These are phyloP conservation scores for Nitzschia inconspicua DNA, from an alignment of 108 stramenopile genomes.

Conservation along the genomic window DNA sequence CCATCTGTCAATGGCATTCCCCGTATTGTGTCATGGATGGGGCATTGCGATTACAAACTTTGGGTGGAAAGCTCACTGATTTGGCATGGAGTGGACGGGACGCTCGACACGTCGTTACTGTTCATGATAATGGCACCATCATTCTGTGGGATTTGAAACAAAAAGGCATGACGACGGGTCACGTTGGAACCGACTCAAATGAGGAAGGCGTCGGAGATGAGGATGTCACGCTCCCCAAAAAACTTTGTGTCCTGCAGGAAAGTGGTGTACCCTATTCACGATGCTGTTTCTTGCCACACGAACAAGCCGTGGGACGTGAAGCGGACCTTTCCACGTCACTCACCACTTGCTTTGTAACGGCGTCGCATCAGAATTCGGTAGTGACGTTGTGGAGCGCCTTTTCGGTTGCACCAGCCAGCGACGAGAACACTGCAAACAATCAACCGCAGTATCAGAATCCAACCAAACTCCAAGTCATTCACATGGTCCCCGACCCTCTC, in stretches of 20 bases:
- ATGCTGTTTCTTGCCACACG: constrained; percentile 64
- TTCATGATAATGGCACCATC: constrained; percentile 58
- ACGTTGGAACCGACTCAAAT: neutral
- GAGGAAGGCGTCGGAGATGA: neutral
- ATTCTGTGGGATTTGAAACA: constrained; percentile 64
- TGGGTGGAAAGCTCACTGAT: constrained; percentile 38
- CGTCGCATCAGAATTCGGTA: constrained; percentile 42
- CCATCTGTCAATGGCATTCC: constrained; percentile 30
- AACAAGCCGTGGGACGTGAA: constrained; percentile 17
- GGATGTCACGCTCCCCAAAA: neutral
- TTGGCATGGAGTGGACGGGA: constrained; percentile 59
- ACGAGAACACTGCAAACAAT: neutral
- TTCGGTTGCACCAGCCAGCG: neutral
- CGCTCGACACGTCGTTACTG: constrained; percentile 54
- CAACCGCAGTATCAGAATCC: constrained; percentile 12
- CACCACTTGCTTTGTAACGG: constrained; percentile 72
- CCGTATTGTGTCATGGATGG: constrained; percentile 39
- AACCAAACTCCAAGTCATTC: constrained; percentile 51
- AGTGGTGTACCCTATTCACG: constrained; percentile 7
- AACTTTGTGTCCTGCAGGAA: constrained; percentile 13
- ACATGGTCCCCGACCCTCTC: neutral
- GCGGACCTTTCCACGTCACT: constrained; percentile 9
- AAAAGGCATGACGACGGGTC: neutral
- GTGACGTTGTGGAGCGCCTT: constrained; percentile 77
- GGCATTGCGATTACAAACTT: constrained; percentile 32